A percentile compares a stretch with the other conserved stretches of the same genome.
Evolutionary conservation across 2,329 filamentous ascomycete genomes (phyloP).

Genomic region (Sarocladium strictum): DNA sequence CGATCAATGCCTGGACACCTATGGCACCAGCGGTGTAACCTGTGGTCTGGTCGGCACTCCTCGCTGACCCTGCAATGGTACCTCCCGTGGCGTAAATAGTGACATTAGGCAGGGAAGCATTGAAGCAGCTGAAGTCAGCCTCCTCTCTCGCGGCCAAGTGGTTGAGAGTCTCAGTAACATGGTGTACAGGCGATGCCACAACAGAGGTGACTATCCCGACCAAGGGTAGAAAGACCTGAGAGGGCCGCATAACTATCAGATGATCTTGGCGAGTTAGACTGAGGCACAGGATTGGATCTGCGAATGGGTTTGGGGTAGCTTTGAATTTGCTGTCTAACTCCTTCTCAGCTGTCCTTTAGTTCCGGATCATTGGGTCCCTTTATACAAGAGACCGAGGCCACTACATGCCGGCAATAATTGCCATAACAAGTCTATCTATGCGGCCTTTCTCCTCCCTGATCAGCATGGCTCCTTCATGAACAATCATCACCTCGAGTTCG

Average conservation of each 20-base stretch:
- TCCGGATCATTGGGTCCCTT: neutral
- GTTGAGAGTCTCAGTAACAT: neutral
- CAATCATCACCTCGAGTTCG: neutral
- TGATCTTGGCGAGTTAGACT: too few species aligned
- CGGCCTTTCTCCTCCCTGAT: neutral
- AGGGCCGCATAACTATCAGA: neutral
- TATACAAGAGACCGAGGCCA: neutral
- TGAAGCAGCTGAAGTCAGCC: conserved; percentile 19
- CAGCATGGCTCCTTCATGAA: neutral
- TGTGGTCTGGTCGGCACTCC: conserved; percentile 39
- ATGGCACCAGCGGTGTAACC: conserved; percentile 37
- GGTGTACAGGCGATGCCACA: neutral
- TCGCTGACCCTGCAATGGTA: conserved; percentile 50
- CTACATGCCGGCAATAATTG: neutral
- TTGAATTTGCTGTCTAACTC: too few species aligned
- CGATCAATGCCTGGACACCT: conserved; percentile 44
- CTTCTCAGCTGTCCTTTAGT: neutral
- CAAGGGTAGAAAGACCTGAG: neutral
- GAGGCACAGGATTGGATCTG: too few species aligned
- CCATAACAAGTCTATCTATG: neutral
- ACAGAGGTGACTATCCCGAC: neutral
- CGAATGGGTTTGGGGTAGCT: neutral
- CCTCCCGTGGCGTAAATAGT: conserved; percentile 55
- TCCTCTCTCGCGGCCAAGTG: neutral
- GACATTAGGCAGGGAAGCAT: conserved; percentile 45